Evolutionary conservation across 2,329 filamentous ascomycete species (phyloP).

Genomic region (Colletotrichum horii): DNA sequence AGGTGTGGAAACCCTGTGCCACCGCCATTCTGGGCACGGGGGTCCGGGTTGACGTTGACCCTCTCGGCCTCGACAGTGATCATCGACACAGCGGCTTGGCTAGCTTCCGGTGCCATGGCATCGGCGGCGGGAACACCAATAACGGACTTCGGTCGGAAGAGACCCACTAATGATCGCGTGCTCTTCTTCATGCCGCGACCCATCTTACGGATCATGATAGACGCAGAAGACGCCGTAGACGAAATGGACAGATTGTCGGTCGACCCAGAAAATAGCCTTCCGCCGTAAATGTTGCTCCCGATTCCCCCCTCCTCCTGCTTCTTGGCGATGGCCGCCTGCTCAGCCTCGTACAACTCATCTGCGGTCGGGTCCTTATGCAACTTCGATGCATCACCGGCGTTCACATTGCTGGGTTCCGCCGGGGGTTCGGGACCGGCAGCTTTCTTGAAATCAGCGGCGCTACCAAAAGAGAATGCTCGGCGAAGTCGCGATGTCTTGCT

Average conservation of each 20-base stretch:
- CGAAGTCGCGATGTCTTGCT: constrained; percentile 87
- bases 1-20: constrained; percentile 84
- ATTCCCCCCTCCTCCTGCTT: constrained; percentile 92
- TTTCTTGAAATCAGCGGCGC: constrained; percentile 86
- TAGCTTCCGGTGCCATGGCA: constrained; percentile 66
- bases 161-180: constrained; percentile 85
- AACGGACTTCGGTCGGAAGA: constrained; percentile 94
- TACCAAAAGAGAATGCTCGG: constrained; percentile 95
- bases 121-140: constrained; percentile 79
- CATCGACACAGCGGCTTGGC: constrained; percentile 88
- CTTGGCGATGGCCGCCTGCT: constrained; percentile 89
- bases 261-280: constrained; percentile 85
- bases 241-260: constrained; percentile 95
- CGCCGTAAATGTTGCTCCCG: constrained; percentile 91
- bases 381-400: constrained; percentile 47
- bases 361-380: constrained; percentile 69
- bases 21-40: constrained; percentile 69
- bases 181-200: constrained; percentile 97
- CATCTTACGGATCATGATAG: constrained; percentile 98
- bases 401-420: constrained; percentile 4
- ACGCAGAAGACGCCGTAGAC: constrained; percentile 87
- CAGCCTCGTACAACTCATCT: constrained; percentile 77
- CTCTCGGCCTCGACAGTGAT: constrained; percentile 94
- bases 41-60: constrained; percentile 76
- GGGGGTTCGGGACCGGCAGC: constrained; percentile 57